Percentiles rank a stretch among this genome's conserved stretches.
Evolutionary conservation across 1,139 yeast species (phyloP).

Genomic region (Candida pseudoviswanathii): DNA sequence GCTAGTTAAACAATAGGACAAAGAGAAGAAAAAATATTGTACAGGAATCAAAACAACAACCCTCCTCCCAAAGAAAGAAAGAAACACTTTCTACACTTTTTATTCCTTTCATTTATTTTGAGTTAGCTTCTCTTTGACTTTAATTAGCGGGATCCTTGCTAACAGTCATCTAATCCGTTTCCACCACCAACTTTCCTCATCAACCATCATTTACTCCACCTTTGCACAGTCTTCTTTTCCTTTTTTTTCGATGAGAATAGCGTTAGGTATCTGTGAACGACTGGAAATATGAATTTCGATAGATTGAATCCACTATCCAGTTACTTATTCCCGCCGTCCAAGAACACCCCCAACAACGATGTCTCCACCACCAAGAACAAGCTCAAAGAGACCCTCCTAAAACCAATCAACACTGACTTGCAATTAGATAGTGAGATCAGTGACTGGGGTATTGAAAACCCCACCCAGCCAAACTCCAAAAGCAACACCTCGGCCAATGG

Average conservation of each 20-base stretch:
- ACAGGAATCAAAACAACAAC: background rate
- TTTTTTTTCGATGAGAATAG: background rate
- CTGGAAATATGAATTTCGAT: slow-evolving; percentile 32
- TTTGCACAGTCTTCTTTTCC: too few relatives aligned
- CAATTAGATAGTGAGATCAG: slow-evolving; percentile 24
- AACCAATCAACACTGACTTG: background rate
- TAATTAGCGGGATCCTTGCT: too few relatives aligned
- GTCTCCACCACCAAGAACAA: background rate
- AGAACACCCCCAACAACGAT: background rate
- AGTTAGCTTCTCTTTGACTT: background rate
- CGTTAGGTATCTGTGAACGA: background rate
- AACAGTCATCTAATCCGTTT: too few relatives aligned
- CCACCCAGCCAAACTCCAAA: slow-evolving; percentile 11
- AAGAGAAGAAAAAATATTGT: background rate
- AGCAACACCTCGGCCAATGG: slow-evolving; percentile 4
- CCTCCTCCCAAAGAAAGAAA: background rate
- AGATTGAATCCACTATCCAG: slow-evolving; percentile 29
- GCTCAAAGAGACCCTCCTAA: background rate
- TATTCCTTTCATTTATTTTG: background rate
- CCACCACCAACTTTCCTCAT: background rate
- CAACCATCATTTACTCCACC: background rate
- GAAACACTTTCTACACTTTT: background rate
- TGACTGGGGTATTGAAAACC: slow-evolving; percentile 48
- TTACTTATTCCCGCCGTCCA: slow-evolving; percentile 10
- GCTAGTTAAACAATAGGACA: background rate